phyloP scores from a whole-genome alignment of 176 grass and related monocot species.

The Dendrocalamus sinicus region DNA sequence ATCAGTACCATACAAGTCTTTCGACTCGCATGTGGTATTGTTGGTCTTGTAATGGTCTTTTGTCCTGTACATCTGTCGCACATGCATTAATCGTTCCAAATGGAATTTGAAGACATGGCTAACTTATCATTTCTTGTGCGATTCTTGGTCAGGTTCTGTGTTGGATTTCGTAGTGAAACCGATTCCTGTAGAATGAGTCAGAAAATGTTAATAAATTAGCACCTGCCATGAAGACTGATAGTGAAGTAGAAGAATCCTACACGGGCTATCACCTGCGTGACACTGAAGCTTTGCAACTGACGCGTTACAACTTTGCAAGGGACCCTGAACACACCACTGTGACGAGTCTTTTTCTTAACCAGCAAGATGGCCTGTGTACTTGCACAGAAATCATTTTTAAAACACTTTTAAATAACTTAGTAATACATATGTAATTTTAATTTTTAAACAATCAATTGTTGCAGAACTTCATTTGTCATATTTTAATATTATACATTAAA shows the following conservation, averaged over 20 bases:
- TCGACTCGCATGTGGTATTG: background rate
- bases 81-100: slow-evolving; percentile 16
- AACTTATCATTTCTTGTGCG: background rate
- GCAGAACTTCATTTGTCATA: too few relatives aligned
- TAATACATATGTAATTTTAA: too few relatives aligned
- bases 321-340: too few relatives aligned
- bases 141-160: background rate
- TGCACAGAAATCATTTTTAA: too few relatives aligned
- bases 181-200: background rate
- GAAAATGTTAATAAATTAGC: background rate
- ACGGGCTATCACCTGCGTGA: background rate
- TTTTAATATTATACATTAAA: too few relatives aligned
- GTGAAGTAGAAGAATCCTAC: slow-evolving; percentile 23
- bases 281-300: slow-evolving; percentile 2
- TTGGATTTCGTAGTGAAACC: slow-evolving; percentile 16
- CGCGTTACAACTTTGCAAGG: too few relatives aligned
- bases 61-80: background rate
- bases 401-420: too few relatives aligned
- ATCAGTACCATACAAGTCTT: background rate
- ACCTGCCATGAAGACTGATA: background rate
- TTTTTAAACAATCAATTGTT: too few relatives aligned
- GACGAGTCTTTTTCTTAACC: too few relatives aligned
- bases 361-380: too few relatives aligned
- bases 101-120: slow-evolving; percentile 31
- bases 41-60: background rate